These are phyloP conservation scores for Ustulina deusta DNA, from an alignment of 2,329 filamentous ascomycete genomes.

Conservation along the genomic window DNA sequence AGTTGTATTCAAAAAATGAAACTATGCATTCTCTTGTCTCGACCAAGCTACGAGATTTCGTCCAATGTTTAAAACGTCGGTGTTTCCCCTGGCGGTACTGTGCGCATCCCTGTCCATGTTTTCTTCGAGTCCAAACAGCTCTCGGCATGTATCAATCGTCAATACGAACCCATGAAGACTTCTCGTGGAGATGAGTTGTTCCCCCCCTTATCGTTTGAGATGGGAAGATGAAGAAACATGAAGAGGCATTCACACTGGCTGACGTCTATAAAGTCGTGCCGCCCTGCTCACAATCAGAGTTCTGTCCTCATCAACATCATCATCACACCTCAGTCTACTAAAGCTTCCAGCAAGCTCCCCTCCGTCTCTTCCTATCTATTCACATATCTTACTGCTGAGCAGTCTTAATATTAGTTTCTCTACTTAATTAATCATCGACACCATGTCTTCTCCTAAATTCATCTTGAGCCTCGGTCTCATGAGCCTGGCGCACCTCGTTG, in stretches of 20 bases:
- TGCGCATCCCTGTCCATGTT: conserved; percentile 8
- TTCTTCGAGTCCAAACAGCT: conserved; percentile 6
- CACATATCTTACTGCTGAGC: conserved; percentile 43
- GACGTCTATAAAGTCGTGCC: conserved; percentile 30
- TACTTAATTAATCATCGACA: conserved; percentile 20
- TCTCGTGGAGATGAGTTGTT: conserved; percentile 4
- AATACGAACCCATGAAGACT: background rate
- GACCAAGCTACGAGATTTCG: conserved; percentile 19
- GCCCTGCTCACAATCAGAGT: conserved; percentile 13
- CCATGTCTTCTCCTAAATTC: conserved; percentile 48
- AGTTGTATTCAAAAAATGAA: conserved; percentile 1
- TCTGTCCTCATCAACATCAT: conserved; percentile 10
- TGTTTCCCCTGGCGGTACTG: conserved; percentile 19
- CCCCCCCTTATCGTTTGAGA: background rate
- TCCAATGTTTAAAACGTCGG: conserved; percentile 32
- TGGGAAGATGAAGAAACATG: conserved; percentile 1
- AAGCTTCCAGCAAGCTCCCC: conserved; percentile 29
- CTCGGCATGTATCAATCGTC: conserved; percentile 5
- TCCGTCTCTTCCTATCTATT: background rate
- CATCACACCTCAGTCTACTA: conserved; percentile 8
- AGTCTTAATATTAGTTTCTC: conserved; percentile 32
- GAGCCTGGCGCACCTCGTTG: conserved; percentile 65
- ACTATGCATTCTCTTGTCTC: conserved; percentile 1
- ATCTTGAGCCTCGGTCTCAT: conserved; percentile 61
- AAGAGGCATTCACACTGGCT: background rate